Evolutionary conservation across 805 yeast genomes (phyloP).

Genomic region (Metschnikowia cubensis): DNA sequence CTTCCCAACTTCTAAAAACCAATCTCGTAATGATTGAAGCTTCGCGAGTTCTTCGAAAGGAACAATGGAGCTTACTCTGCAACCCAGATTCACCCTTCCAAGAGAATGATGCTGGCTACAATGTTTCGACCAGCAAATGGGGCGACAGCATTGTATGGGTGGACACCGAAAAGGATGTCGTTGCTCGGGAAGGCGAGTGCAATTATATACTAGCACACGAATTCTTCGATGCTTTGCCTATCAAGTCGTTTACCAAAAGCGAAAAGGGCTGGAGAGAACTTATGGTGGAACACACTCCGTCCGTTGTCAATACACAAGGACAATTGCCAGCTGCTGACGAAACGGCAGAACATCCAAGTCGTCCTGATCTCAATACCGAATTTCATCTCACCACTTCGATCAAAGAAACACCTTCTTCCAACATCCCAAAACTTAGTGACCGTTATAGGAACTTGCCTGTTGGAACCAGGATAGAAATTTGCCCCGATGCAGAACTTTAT

Average conservation of each 20-base stretch:
- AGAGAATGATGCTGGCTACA: conserved; percentile 28
- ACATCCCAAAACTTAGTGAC: conserved; percentile 47
- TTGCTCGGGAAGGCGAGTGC: conserved; percentile 26
- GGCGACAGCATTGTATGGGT: conserved; percentile 56
- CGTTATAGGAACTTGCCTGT: conserved; percentile 53
- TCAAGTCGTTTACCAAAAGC: conserved; percentile 61
- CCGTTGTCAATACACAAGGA: conserved; percentile 33
- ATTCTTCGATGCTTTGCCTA: conserved; percentile 83
- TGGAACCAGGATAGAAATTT: conserved; percentile 63
- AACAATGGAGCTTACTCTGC: conserved; percentile 53
- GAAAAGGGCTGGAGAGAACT: conserved; percentile 76
- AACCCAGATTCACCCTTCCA: background rate
- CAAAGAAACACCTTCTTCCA: conserved; percentile 58
- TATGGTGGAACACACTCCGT: conserved; percentile 53
- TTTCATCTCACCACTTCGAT: conserved; percentile 59
- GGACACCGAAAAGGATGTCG: conserved; percentile 51
- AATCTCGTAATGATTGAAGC: conserved; percentile 66
- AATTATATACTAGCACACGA: conserved; percentile 79
- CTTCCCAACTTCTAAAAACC: conserved; percentile 25
- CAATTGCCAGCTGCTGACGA: conserved; percentile 20
- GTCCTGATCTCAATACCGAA: conserved; percentile 20
- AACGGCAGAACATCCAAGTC: conserved; percentile 3
- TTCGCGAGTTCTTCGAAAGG: conserved; percentile 55
- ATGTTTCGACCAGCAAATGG: conserved; percentile 44
- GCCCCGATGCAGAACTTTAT: conserved; percentile 66